These are phyloP conservation scores for Alternaria alternata DNA, from an alignment of 2,329 filamentous ascomycete species.

Conservation along the genomic window DNA sequence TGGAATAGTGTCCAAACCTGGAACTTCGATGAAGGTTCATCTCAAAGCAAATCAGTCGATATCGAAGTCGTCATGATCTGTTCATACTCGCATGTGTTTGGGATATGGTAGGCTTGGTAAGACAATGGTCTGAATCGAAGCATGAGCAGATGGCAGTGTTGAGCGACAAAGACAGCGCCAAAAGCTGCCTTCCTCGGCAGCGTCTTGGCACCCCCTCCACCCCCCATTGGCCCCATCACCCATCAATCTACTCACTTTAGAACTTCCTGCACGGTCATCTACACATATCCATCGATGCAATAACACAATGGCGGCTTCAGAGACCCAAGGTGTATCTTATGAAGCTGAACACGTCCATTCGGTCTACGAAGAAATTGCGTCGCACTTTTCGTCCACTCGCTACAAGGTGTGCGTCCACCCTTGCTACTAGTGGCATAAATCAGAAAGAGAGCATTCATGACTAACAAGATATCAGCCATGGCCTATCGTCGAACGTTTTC, in stretches of 20 bases:
- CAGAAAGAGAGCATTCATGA: background rate
- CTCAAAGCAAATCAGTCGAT: too few relatives aligned
- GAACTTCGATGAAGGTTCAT: too few relatives aligned
- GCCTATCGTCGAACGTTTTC: conserved; percentile 86
- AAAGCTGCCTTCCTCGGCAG: background rate
- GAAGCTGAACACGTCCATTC: conserved; percentile 88
- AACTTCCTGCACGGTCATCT: background rate
- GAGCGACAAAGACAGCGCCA: background rate
- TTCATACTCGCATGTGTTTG: background rate
- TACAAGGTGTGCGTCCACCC: conserved; percentile 65
- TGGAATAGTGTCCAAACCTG: too few relatives aligned
- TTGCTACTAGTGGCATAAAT: background rate
- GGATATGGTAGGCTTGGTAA: background rate
- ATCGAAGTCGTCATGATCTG: too few relatives aligned
- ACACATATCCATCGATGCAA: background rate
- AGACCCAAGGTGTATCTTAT: conserved; percentile 64
- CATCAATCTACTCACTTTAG: background rate
- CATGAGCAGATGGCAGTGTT: background rate
- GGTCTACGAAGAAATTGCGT: conserved; percentile 88
- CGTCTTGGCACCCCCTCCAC: conserved; percentile 13
- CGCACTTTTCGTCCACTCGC: conserved; percentile 82
- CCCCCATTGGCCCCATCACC: conserved; percentile 14
- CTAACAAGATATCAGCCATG: conserved; percentile 69
- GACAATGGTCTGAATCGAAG: background rate
- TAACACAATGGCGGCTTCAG: conserved; percentile 27